Evolutionary conservation across 805 yeast species (phyloP), one percentile per base, ranked within the genome.

Genomic region (Metschnikowia gelsemii): DNA sequence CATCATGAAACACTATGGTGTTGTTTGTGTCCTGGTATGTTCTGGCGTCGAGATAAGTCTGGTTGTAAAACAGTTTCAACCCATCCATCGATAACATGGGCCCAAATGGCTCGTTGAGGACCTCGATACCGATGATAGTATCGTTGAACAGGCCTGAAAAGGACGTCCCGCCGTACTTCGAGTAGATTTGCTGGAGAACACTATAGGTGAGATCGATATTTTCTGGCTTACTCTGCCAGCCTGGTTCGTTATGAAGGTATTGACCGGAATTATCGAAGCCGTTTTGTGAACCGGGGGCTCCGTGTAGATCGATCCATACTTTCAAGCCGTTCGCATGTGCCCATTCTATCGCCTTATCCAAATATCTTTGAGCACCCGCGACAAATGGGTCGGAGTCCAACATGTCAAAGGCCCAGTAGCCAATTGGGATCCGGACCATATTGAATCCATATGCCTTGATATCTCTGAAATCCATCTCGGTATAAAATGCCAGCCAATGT

Each of bases 241-340:
- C 35, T n/a, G 52, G 51, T 3, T 14, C 22, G 27, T 43, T 35
- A 18, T 38, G 32, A 3, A 25, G 34, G 21, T 42, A 46, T 24
- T 18, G 30, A 1, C 95, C 95, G 6, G 87, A 80, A 54, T 86
- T 87, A 55, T 86, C 91, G 67, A 86, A 86, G 11, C 95, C 95
- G 59, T 87, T 87, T 56, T 87, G 95, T 1, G 90, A 82, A 1
- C 91, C 93, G 5, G 95, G 93, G 8, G 75, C 82, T 11, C 93
- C 89, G 54, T 87, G 95, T 40, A 87, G 62, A 56, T 87, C 95
- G 38, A 87, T 64, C 82, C 86, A 80, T 3, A 81, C 84, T 44
- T 83, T 76, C 46, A 87, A 63, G 12, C 72, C 81, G 51, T 80
- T 61, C 29, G 68, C 66, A 17, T 75, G 61, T 14, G 84, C 79